phyloP scores from a whole-genome alignment of 192 early-diverging fungal species.

The Oehlia diaphana region DNA sequence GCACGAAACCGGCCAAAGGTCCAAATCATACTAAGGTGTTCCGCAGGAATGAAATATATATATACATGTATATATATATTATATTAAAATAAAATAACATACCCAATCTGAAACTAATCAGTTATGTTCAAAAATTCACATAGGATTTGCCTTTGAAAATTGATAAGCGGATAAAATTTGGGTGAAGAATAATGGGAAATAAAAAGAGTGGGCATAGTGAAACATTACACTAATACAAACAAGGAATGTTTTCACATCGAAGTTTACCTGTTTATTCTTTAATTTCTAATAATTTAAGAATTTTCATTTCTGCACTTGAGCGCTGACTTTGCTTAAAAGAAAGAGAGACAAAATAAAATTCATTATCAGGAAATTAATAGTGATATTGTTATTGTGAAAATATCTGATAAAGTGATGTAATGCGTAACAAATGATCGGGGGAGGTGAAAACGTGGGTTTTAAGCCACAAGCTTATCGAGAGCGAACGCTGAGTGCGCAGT shows the following conservation, averaged over 20 bases:
- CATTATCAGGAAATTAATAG: too few species aligned
- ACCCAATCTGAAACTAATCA: background rate
- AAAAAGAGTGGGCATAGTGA: background rate
- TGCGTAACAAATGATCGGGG: too few species aligned
- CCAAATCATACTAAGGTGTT: conserved; percentile 8
- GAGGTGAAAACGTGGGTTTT: background rate
- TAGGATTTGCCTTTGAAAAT: background rate
- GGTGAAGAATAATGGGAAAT: background rate
- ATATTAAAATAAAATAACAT: background rate
- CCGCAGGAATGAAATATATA: background rate
- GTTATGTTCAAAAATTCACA: background rate
- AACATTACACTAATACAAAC: conserved; percentile 18
- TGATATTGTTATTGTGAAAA: background rate
- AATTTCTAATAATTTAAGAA: background rate
- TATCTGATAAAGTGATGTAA: too few species aligned
- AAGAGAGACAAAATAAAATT: background rate
- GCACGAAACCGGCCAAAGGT: conserved; percentile 9
- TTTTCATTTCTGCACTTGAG: background rate
- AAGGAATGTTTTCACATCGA: conserved; percentile 9
- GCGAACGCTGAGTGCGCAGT: background rate
- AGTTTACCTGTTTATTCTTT: background rate
- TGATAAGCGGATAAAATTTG: conserved; percentile 3
- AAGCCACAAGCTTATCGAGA: background rate
- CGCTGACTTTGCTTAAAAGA: too few species aligned
- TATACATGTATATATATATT: background rate